A percentile compares a stretch with the other conserved stretches of the same genome.
Conservation (phyloP, 2,329 filamentous ascomycete species). For the Myriosclerotinia duriaeana region DNA sequence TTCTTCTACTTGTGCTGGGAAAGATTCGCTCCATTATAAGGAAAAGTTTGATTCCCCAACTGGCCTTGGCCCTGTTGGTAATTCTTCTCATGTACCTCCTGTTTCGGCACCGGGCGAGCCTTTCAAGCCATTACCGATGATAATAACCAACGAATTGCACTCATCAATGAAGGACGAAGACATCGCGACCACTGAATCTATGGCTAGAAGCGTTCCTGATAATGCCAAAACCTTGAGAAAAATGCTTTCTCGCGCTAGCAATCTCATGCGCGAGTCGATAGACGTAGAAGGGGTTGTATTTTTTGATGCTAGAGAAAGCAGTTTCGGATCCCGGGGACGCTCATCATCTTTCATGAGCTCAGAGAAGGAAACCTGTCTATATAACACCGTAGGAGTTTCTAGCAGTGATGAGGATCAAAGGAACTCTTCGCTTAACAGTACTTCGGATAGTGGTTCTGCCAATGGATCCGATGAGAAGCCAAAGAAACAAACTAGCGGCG, state of each 20-base stretch:
- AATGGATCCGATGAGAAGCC: background rate
- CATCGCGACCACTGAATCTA: background rate
- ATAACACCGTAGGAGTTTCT: background rate
- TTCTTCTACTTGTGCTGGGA: background rate
- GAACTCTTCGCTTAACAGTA: background rate
- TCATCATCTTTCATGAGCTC: background rate
- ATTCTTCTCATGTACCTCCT: background rate
- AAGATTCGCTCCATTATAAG: background rate
- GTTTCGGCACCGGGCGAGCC: background rate
- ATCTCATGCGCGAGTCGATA: constrained; percentile 37
- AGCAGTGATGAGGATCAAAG: constrained; percentile 9
- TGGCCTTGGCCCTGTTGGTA: background rate
- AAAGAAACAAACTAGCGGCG: background rate
- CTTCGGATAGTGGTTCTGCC: constrained; percentile 8
- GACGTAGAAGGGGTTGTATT: constrained; percentile 37
- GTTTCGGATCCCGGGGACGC: constrained; percentile 11
- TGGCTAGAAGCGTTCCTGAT: background rate
- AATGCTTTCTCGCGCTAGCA: constrained; percentile 37
- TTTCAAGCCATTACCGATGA: too few relatives aligned
- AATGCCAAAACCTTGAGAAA: constrained; percentile 27
- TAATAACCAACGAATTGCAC: background rate
- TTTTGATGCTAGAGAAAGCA: constrained; percentile 31
- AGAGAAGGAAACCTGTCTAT: background rate
- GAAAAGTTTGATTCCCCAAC: background rate
- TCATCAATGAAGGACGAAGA: too few relatives aligned